A percentile compares a stretch with the other conserved stretches of the same genome.
These are phyloP conservation scores for Cyclotella distinguenda DNA, from an alignment of 108 stramenopile genomes.

Conservation along the genomic window DNA sequence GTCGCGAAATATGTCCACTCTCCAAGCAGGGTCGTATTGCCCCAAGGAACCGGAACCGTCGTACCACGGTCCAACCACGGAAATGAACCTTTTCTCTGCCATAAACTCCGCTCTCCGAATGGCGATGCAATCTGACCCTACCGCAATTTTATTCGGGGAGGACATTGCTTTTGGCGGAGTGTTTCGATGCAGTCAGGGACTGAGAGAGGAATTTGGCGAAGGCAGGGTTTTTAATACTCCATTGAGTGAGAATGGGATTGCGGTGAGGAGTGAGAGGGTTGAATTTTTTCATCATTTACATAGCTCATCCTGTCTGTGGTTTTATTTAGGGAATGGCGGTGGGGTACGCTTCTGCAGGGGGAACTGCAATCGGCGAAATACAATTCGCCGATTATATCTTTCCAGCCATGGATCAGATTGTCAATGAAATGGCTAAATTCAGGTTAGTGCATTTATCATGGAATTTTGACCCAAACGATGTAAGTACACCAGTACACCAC, in stretches of 20 bases:
- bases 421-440: slow-evolving; percentile 97
- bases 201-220: slow-evolving; percentile 79
- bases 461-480: too few relatives aligned
- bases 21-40: background rate
- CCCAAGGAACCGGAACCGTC: slow-evolving; percentile 12
- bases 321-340: slow-evolving; percentile 81
- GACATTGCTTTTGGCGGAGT: slow-evolving; percentile 99
- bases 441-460: slow-evolving; percentile 26
- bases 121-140: slow-evolving; percentile 70
- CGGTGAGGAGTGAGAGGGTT: slow-evolving; percentile 30
- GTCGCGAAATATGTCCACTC: background rate
- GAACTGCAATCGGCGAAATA: slow-evolving; percentile 97
- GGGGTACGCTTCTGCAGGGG: slow-evolving; percentile 93
- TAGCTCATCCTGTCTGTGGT: background rate
- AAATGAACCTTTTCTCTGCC: slow-evolving; percentile 74
- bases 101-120: slow-evolving; percentile 76
- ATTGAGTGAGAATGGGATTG: slow-evolving; percentile 89
- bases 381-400: slow-evolving; percentile 95
- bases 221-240: slow-evolving; percentile 95
- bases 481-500: background rate
- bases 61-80: slow-evolving; percentile 30
- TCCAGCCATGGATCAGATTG: slow-evolving; percentile 97
- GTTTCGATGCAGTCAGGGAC: slow-evolving; percentile 87
- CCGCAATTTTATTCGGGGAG: slow-evolving; percentile 92
- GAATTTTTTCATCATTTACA: background rate